Conservation (phyloP, 306 rosid genomes). For the Cotoneaster glaucophyllus region DNA sequence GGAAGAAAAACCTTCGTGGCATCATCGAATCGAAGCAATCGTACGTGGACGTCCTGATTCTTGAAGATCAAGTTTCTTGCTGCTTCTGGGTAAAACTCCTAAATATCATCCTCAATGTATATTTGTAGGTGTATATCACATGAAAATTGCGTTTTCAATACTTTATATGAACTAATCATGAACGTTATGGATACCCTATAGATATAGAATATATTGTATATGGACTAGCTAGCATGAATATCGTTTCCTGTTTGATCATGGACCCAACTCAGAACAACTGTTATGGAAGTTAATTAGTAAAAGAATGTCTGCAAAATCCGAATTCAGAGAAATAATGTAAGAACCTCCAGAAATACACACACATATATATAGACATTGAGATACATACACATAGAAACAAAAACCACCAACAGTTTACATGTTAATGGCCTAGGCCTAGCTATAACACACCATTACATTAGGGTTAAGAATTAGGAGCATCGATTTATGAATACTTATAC, state of each 20-base stretch:
- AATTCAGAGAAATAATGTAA: not conserved
- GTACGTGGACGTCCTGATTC: not conserved
- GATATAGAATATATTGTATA: no score
- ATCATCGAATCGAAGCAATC: not conserved
- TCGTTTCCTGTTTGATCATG: not conserved
- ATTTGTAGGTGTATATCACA: not conserved
- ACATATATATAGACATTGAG: not conserved
- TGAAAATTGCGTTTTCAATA: not conserved
- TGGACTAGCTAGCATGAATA: not conserved
- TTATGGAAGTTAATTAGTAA: not conserved
- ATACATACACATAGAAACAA: not conserved
- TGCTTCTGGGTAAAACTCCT: not conserved
- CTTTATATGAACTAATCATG: not conserved
- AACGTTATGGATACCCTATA: no score
- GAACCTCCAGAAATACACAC: not conserved
- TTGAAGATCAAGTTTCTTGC: not conserved
- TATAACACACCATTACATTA: no score
- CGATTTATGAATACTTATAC: no score
- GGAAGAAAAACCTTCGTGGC: not conserved
- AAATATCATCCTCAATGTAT: not conserved
- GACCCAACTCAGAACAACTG: not conserved
- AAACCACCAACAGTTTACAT: not conserved
- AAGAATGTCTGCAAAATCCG: not conserved
- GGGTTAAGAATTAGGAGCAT: no score
- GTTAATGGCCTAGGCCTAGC: no score